Evolutionary conservation across 768 basidiomycete genomes (phyloP).

Genomic region (Candolleomyces aberdarensis): DNA sequence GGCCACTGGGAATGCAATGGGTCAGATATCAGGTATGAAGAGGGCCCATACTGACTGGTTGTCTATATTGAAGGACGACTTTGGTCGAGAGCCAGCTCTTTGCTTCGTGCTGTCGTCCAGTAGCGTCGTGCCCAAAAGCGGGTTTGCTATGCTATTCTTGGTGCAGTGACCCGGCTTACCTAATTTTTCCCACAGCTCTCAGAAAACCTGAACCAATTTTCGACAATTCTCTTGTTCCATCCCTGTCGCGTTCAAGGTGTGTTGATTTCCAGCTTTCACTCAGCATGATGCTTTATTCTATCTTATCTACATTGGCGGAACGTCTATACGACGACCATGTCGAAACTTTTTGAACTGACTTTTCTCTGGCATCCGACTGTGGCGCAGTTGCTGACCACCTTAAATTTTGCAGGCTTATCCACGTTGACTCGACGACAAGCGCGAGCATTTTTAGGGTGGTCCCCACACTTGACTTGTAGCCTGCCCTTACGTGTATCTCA

Average conservation of each 20-base stretch:
- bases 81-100: background rate
- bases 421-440: background rate
- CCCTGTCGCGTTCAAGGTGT: background rate
- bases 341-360: constrained; percentile 11
- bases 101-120: background rate
- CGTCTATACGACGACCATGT: constrained; percentile 49
- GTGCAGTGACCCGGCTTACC: no score
- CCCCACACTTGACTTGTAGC: constrained; percentile 4
- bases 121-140: background rate
- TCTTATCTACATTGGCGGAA: constrained; percentile 95
- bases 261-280: constrained; percentile 15
- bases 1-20: constrained; percentile 44
- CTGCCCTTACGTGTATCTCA: constrained; percentile 23
- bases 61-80: background rate
- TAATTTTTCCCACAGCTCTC: no score
- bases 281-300: constrained; percentile 48
- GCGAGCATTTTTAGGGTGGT: constrained; percentile 1
- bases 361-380: constrained; percentile 5
- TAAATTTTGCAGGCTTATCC: constrained; percentile 4
- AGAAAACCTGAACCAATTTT: no score
- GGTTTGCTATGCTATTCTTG: no score
- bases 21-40: background rate
- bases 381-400: background rate
- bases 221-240: background rate
- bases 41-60: background rate